Evolutionary conservation across 441 rosid genomes (phyloP).

Genomic region (Populus tomentosa): DNA sequence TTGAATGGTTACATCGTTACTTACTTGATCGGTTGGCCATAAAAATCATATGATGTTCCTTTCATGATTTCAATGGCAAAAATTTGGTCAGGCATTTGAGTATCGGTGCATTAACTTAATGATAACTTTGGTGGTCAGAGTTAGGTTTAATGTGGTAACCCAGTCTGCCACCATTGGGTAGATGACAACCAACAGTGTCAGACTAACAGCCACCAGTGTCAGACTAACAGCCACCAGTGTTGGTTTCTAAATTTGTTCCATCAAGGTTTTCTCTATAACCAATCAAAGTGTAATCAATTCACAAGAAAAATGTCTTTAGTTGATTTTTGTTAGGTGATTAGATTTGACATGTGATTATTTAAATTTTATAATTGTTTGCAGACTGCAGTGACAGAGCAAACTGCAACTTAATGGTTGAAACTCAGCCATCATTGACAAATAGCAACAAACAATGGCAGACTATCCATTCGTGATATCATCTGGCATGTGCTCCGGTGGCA

Average conservation of each 20-base stretch:
- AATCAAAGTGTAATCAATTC: not conserved
- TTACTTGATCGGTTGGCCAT: not conserved
- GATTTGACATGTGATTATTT: not conserved
- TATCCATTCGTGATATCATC: not conserved
- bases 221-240: not conserved
- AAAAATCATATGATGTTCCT: not conserved
- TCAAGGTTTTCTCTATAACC: not conserved
- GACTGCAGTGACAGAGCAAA: not conserved
- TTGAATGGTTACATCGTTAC: not conserved
- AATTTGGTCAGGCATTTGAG: not conserved
- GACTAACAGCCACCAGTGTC: not conserved
- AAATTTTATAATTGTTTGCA: not conserved
- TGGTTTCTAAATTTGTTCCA: not conserved
- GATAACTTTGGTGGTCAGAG: not conserved
- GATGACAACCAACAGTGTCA: not conserved
- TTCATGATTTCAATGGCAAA: not conserved
- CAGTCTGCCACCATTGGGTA: not conserved
- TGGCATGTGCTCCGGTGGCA: not conserved
- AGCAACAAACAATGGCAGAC: not conserved
- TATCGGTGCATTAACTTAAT: not conserved
- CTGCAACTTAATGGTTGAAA: not conserved
- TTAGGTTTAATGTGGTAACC: not conserved
- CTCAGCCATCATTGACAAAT: not conserved
- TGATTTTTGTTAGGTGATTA: not conserved
- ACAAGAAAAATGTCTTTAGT: not conserved